phyloP scores from a whole-genome alignment of 306 rosid genomes.

The Fragaria ananassa region DNA sequence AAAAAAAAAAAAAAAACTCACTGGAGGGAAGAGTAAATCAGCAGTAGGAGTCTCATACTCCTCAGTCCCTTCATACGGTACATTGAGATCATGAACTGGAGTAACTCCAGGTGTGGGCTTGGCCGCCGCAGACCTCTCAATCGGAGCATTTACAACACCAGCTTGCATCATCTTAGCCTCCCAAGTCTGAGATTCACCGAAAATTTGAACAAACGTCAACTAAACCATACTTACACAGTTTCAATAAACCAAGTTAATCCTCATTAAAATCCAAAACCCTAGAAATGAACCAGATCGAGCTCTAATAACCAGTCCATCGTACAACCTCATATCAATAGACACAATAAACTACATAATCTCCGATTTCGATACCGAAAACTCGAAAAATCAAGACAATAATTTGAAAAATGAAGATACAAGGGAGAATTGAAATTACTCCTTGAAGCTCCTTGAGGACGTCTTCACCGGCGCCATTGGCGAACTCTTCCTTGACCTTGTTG shows the following conservation, averaged over 20 bases:
- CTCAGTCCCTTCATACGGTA: slow-evolving; percentile 93
- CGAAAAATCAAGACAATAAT: not conserved
- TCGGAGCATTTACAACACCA: slow-evolving; percentile 67
- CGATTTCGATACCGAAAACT: not conserved
- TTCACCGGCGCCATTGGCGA: slow-evolving; percentile 79
- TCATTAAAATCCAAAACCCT: slow-evolving; percentile 23
- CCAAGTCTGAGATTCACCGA: slow-evolving; percentile 57
- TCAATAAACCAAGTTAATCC: slow-evolving; percentile 3
- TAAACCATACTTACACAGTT: not conserved
- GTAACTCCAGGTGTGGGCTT: slow-evolving; percentile 75
- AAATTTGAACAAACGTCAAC: slow-evolving; percentile 11
- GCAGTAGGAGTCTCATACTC: slow-evolving; percentile 99
- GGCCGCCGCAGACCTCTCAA: slow-evolving; percentile 62
- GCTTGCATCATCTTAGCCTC: slow-evolving; percentile 94
- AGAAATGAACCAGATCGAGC: slow-evolving; percentile 50
- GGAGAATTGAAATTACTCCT: slow-evolving; percentile 54
- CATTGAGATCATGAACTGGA: slow-evolving; percentile 98
- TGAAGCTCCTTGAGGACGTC: slow-evolving; percentile 97
- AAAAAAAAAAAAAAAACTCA: slow-evolving; percentile 35
- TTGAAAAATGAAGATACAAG: not conserved
- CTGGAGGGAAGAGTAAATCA: slow-evolving; percentile 92
- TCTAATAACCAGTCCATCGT: slow-evolving; percentile 31
- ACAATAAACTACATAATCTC: not conserved
- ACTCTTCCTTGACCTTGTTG: slow-evolving; percentile 90
- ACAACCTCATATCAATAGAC: slow-evolving; percentile 3